These are phyloP conservation scores for Saururus chinensis DNA, from an alignment of 164 flowering plant species.

Conservation along the genomic window DNA sequence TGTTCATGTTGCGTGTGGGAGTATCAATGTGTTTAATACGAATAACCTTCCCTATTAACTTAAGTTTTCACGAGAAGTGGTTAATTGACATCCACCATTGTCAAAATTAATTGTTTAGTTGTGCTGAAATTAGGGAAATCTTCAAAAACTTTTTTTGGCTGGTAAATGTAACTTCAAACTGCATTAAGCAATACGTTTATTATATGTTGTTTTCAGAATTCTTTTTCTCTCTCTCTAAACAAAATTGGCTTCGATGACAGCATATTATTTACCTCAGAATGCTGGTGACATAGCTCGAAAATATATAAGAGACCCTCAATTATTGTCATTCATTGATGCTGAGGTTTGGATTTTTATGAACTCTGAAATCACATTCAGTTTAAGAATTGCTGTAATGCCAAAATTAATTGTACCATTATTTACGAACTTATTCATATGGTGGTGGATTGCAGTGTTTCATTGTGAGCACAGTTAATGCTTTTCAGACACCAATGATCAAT, in stretches of 20 bases:
- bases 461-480: slow-evolving; percentile 92
- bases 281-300: slow-evolving; percentile 91
- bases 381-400: neutral
- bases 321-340: slow-evolving; percentile 90
- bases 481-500: slow-evolving; percentile 95
- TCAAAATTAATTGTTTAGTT: no score
- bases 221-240: neutral
- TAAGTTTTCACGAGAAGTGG: no score
- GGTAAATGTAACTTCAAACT: no score
- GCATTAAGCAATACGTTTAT: neutral
- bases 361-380: neutral
- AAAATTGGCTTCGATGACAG: slow-evolving; percentile 26
- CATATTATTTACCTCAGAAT: slow-evolving; percentile 91
- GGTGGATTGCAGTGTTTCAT: slow-evolving; percentile 73
- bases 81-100: no score
- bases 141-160: no score
- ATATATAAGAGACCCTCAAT: slow-evolving; percentile 70
- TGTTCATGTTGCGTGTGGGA: no score
- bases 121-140: neutral
- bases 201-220: neutral
- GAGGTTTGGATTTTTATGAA: slow-evolving; percentile 39
- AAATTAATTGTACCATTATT: neutral
- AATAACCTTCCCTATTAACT: no score
- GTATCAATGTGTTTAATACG: no score
- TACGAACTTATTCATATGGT: neutral